Conservation (phyloP, 371 early-diverging fungal species). For the Mucor plumbeus region DNA sequence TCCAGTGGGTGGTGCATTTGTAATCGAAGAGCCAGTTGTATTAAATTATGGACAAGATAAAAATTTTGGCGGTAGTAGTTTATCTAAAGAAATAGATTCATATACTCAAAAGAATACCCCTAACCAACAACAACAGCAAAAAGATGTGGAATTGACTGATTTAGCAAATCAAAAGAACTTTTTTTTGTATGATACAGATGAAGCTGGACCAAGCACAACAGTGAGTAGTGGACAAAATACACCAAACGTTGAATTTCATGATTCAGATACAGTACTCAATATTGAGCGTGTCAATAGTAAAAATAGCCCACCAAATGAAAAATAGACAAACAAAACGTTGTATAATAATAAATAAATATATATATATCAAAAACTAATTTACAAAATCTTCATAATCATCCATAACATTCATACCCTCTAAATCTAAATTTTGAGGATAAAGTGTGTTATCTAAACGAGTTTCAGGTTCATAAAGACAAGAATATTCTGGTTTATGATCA, state of each 20-base stretch:
- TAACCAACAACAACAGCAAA: not conserved
- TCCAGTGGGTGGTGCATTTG: slow-evolving; percentile 29
- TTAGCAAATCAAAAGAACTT: slow-evolving; percentile 9
- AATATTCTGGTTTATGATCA: slow-evolving; percentile 69
- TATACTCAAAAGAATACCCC: not conserved
- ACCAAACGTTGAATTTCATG: slow-evolving; percentile 4
- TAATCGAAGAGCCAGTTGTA: slow-evolving; percentile 40
- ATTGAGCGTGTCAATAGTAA: not conserved
- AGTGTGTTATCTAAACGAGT: slow-evolving; percentile 27
- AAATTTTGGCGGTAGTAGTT: slow-evolving; percentile 26
- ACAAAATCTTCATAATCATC: slow-evolving; percentile 39
- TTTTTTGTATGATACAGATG: slow-evolving; percentile 8
- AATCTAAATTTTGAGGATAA: slow-evolving; percentile 15
- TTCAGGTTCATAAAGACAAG: slow-evolving; percentile 77
- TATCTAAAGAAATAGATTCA: slow-evolving; percentile 9
- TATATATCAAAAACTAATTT: slow-evolving; percentile 23
- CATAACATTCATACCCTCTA: slow-evolving; percentile 32
- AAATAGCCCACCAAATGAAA: not conserved
- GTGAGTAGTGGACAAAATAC: slow-evolving; percentile 18
- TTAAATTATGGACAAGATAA: slow-evolving; percentile 34
- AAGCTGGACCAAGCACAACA: slow-evolving; percentile 12
- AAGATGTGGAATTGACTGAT: slow-evolving; percentile 11
- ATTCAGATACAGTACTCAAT: slow-evolving; percentile 2
- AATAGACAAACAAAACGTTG: not conserved
- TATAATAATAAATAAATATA: not conserved